A percentile compares a stretch with the other conserved stretches of the same genome.
Conservation (phyloP, 352 stramenopile genomes). For the Phytophthora macrochlamydospora region DNA sequence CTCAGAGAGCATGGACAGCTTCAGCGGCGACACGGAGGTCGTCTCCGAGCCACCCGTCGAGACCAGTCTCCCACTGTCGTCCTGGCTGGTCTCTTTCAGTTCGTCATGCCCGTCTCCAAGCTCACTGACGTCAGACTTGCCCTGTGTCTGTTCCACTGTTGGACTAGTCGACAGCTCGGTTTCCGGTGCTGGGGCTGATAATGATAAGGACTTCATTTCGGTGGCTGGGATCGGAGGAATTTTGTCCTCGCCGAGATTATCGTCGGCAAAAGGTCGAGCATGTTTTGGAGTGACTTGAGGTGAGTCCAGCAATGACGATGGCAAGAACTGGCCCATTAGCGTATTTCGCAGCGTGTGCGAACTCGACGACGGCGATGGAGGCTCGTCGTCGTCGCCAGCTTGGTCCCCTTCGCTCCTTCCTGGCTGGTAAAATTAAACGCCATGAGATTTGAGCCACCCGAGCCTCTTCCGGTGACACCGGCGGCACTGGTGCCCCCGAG, state of each 20-base stretch:
- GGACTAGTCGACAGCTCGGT: constrained; percentile 25
- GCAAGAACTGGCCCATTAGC: constrained; percentile 82
- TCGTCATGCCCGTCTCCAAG: constrained; percentile 35
- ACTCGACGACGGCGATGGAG: constrained; percentile 50
- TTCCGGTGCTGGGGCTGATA: constrained; percentile 19
- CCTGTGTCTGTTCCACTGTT: constrained; percentile 31
- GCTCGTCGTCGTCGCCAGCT: constrained; percentile 56
- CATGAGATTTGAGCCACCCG: constrained; percentile 40
- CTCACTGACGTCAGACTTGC: constrained; percentile 14
- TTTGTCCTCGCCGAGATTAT: constrained; percentile 37
- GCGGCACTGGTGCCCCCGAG: constrained; percentile 19
- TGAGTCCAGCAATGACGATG: constrained; percentile 79
- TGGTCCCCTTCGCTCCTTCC: constrained; percentile 28
- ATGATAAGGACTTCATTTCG: constrained; percentile 41
- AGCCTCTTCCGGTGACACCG: constrained; percentile 12
- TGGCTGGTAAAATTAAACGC: constrained; percentile 69
- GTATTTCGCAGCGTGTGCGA: constrained; percentile 70
- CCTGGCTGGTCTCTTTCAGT: constrained; percentile 35
- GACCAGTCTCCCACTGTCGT: constrained; percentile 31
- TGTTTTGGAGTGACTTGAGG: constrained; percentile 77
- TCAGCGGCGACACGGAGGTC: constrained; percentile 47
- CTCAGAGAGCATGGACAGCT: constrained; percentile 69
- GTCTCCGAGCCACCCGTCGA: constrained; percentile 11
- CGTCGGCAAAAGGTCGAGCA: constrained; percentile 30
- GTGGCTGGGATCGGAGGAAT: constrained; percentile 14